Evolutionary conservation across 306 rosid genomes (phyloP), one percentile per base, ranked within the genome.

Genomic region (Quillaja saponaria): DNA sequence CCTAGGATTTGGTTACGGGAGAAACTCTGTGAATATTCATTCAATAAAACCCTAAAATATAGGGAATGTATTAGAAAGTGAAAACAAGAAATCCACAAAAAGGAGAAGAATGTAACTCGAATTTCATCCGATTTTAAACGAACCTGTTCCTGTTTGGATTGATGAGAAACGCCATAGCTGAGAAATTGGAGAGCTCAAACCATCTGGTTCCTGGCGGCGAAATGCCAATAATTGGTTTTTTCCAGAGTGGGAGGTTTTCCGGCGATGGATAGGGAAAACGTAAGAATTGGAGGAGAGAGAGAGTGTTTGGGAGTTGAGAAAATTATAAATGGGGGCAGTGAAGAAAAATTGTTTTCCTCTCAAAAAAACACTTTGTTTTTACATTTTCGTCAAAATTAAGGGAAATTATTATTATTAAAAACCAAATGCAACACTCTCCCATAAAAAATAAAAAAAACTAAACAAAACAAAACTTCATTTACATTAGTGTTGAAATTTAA

Each of bases 291-390:
- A 46, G 14, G 17, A 60, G 33, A 37, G 41, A 37, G 28, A 13
- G 42, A 13, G 46, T 50, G 75, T 76, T 69, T 62, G 57, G 78
- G 61, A 69, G 34, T 13, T 13, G 62, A 39, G 73, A 76, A 76
- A 63, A 65, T 58, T 34, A 11, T 39, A 25, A 45, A 61, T 14
- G 28, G 46, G 31, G 7, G 17, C 7, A 12, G 18, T 19, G 18
- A 10, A 15, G 8, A 18, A 58, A 34, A 55, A 11, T 41, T 41
- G 10, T 37, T 10, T 6, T 37, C 1, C n/a, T n/a, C n/a, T n/a
- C n/a, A n/a, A n/a, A n/a, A n/a, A n/a, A n/a, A n/a, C n/a, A n/a
- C 6, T 37, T 37, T 37, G 12, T 37, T 6, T 37, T 25, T 25
- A 4, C 4, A 25, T 25, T 25, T 25, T 25, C 4, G 31, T 1